Conservation (phyloP, 306 rosid genomes). For the Malus orientalis region DNA sequence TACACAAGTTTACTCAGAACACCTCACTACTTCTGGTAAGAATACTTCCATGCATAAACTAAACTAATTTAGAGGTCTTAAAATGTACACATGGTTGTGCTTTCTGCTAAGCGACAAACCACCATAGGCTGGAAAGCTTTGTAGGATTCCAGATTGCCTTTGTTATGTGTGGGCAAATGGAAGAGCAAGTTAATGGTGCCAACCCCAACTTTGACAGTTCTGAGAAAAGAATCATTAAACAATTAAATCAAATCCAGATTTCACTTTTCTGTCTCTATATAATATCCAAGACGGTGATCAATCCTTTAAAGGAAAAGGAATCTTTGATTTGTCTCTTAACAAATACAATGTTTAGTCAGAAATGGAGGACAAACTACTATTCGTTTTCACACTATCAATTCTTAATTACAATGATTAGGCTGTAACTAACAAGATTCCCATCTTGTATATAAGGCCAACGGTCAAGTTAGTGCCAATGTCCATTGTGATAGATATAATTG, state of each 20-base stretch:
- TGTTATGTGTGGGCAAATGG: neutral
- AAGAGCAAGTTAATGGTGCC: constrained; percentile 6
- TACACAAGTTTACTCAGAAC: neutral
- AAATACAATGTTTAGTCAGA: constrained; percentile 2
- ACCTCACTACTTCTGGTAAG: neutral
- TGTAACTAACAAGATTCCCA: neutral
- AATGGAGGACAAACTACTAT: constrained; percentile 4
- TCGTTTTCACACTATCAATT: constrained; percentile 4
- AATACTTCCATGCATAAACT: neutral
- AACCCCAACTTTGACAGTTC: constrained; percentile 5
- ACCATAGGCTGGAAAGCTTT: constrained; percentile 22
- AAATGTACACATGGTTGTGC: neutral
- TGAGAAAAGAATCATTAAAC: neutral
- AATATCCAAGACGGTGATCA: neutral
- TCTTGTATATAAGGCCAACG: neutral
- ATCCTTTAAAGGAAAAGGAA: neutral
- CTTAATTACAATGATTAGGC: constrained; percentile 10
- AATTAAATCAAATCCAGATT: neutral
- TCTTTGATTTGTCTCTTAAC: constrained; percentile 1
- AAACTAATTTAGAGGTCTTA: neutral
- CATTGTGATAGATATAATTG: neutral
- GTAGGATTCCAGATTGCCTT: neutral
- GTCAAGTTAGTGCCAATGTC: constrained; percentile 1
- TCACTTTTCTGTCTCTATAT: neutral
- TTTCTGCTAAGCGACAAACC: constrained; percentile 5